Conservation (phyloP, 78 protist species). For the Diacronema lutheri region DNA sequence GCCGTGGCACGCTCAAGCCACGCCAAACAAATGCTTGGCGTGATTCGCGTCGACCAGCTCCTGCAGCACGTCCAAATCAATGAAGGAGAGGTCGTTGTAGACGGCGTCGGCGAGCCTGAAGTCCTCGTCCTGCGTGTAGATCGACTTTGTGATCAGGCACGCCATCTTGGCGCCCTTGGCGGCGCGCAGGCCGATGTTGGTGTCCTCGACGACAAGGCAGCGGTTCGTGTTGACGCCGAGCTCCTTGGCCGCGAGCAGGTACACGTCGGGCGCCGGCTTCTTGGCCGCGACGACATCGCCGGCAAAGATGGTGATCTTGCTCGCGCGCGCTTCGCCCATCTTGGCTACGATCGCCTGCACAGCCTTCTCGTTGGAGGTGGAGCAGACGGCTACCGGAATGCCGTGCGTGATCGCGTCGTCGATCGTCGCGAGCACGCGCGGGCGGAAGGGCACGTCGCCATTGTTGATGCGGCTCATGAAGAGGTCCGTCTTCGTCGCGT, state of each 20-base stretch:
- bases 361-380: conserved; percentile 2
- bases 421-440: not conserved
- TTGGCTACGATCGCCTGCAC: not conserved
- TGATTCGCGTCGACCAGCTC: too few relatives aligned
- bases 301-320: not conserved
- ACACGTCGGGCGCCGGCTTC: conserved; percentile 20
- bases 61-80: too few relatives aligned
- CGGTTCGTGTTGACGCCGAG: not conserved
- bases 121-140: conserved; percentile 7
- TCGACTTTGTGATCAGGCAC: not conserved
- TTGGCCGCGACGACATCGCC: not conserved
- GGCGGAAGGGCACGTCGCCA: not conserved
- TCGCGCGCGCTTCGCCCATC: not conserved
- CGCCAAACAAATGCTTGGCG: too few relatives aligned
- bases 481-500: not conserved
- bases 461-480: not conserved
- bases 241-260: not conserved
- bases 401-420: not conserved
- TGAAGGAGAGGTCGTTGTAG: not conserved
- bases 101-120: not conserved
- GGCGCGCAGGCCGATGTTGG: not conserved
- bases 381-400: conserved; percentile 4
- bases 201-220: conserved; percentile 16
- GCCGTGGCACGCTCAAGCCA: too few relatives aligned
- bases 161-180: conserved; percentile 10